These are phyloP conservation scores for Acer negundo DNA, from an alignment of 345 rosid genomes.

Conservation along the genomic window DNA sequence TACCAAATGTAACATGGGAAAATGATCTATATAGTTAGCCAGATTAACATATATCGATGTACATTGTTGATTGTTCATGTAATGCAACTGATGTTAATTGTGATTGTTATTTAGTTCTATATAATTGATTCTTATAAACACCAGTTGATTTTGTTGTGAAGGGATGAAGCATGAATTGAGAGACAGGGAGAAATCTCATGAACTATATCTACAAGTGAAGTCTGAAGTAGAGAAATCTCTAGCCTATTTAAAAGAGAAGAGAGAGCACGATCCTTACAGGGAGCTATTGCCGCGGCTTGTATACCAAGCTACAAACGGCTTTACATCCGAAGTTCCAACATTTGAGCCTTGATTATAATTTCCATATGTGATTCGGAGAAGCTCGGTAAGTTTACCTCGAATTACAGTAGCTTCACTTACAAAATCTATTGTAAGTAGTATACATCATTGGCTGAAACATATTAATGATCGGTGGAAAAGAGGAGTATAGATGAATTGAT, in stretches of 20 bases:
- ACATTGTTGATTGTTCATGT: background rate
- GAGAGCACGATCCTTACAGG: conserved; percentile 68
- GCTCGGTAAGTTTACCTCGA: background rate
- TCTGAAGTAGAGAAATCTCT: conserved; percentile 61
- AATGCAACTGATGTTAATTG: background rate
- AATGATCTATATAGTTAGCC: too few species aligned
- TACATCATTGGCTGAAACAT: background rate
- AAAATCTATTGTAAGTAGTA: background rate
- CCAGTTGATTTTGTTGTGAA: conserved; percentile 13
- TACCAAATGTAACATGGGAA: background rate
- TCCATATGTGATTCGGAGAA: background rate
- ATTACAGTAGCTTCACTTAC: background rate
- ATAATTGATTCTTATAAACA: background rate
- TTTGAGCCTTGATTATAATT: conserved; percentile 41
- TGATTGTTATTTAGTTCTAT: background rate
- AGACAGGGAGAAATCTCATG: conserved; percentile 46
- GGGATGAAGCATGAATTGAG: conserved; percentile 50
- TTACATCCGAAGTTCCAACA: conserved; percentile 50
- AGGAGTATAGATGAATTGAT: background rate
- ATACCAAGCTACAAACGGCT: conserved; percentile 46
- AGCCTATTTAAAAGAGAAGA: conserved; percentile 52
- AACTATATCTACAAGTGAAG: conserved; percentile 52
- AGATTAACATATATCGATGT: background rate
- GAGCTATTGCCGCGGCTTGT: conserved; percentile 41
- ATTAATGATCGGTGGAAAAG: background rate